phyloP scores from a whole-genome alignment of 176 grass and related monocot genomes.

The Pontederia paniculata region DNA sequence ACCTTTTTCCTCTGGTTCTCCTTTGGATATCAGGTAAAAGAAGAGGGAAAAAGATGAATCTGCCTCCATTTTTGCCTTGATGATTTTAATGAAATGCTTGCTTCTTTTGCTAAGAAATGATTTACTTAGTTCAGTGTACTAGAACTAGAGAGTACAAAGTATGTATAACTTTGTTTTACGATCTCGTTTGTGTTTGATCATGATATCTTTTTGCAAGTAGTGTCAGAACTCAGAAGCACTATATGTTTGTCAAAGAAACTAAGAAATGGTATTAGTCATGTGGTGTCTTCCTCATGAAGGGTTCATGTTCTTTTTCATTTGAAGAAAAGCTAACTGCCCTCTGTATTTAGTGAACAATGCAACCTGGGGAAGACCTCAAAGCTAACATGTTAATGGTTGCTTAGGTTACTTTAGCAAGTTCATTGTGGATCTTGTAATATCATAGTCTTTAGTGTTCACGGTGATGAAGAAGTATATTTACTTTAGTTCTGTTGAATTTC shows the following conservation, averaged over 20 bases:
- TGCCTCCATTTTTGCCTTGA: neutral
- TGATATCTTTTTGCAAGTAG: no score
- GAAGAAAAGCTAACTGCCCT: neutral
- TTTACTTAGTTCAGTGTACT: neutral
- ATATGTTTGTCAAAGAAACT: constrained; percentile 12
- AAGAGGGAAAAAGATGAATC: constrained; percentile 2
- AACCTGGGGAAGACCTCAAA: neutral
- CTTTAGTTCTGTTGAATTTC: no score
- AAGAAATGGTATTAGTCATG: constrained; percentile 13
- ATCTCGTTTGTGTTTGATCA: no score
- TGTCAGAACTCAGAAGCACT: neutral
- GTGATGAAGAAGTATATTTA: no score
- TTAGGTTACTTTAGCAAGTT: no score
- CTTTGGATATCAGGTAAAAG: neutral
- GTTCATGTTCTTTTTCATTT: constrained; percentile 22
- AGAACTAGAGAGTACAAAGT: no score
- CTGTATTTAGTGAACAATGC: constrained; percentile 14
- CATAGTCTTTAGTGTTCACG: no score
- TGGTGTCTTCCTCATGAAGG: constrained; percentile 10
- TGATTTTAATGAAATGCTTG: neutral
- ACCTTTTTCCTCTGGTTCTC: neutral
- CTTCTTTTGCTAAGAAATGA: neutral
- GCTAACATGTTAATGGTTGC: neutral
- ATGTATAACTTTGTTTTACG: no score
- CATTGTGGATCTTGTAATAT: no score